These are phyloP conservation scores for Syzygium oleosum DNA, from an alignment of 345 rosid species.

Conservation along the genomic window DNA sequence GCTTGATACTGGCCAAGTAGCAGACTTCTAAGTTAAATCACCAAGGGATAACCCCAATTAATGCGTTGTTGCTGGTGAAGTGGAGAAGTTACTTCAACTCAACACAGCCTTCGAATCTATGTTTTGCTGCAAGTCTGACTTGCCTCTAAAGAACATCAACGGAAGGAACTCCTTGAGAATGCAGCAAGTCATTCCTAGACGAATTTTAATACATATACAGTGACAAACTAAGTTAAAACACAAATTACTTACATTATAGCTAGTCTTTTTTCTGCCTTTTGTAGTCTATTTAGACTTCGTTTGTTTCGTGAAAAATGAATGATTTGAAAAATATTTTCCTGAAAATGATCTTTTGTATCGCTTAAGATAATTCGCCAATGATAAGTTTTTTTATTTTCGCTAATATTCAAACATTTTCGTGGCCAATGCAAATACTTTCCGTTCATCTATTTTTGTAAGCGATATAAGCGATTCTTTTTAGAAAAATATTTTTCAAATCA, in stretches of 20 bases:
- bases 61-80: neutral
- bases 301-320: too few relatives aligned
- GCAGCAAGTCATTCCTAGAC: neutral
- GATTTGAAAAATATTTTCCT: too few relatives aligned
- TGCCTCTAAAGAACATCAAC: neutral
- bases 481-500: too few relatives aligned
- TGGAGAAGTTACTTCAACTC: fast-evolving
- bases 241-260: neutral
- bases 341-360: too few relatives aligned
- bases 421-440: too few relatives aligned
- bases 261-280: neutral
- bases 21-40: neutral
- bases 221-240: neutral
- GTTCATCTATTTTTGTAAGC: too few relatives aligned
- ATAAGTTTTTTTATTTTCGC: too few relatives aligned
- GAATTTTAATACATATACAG: neutral
- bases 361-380: too few relatives aligned
- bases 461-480: too few relatives aligned
- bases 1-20: neutral
- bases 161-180: neutral
- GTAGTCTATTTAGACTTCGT: neutral
- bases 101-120: neutral
- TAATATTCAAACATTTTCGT: too few relatives aligned
- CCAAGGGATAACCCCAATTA: neutral
- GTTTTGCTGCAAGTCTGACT: neutral